Evolutionary conservation across 495 filamentous ascomycete genomes (phyloP).

Genomic region (Penicillium malachiteum): DNA sequence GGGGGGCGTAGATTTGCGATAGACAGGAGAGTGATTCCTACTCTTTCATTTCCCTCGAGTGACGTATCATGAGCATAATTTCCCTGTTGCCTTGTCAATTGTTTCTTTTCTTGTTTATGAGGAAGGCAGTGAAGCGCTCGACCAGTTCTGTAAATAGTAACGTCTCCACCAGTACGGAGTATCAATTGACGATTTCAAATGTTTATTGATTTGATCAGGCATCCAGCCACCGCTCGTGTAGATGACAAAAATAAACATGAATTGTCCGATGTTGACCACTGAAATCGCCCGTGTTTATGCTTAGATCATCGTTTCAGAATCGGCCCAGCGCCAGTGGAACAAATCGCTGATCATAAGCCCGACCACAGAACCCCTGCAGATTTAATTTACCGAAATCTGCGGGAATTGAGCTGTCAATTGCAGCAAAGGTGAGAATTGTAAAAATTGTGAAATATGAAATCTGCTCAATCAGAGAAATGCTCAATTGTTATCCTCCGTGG

Average conservation of each 20-base stretch:
- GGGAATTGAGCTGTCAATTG: not conserved
- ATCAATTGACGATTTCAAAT: not conserved
- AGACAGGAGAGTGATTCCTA: conserved; percentile 9
- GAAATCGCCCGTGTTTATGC: not conserved
- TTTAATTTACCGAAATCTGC: conserved; percentile 1
- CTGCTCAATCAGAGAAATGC: no score
- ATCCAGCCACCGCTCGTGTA: not conserved
- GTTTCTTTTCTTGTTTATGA: not conserved
- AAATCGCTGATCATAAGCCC: conserved; percentile 5
- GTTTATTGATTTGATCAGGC: conserved; percentile 3
- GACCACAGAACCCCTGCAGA: conserved; percentile 6
- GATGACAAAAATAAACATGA: conserved; percentile 1
- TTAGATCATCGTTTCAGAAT: conserved; percentile 13
- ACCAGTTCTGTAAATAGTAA: conserved; percentile 20
- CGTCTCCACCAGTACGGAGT: conserved; percentile 5
- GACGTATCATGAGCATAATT: not conserved
- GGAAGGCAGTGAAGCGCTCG: conserved; percentile 6
- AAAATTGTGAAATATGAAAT: not conserved
- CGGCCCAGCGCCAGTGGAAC: conserved; percentile 1
- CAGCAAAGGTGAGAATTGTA: not conserved
- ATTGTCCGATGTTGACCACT: not conserved
- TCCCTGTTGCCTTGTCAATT: not conserved
- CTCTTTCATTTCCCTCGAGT: not conserved
- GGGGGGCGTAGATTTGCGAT: conserved; percentile 35
- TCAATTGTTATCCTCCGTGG: no score